Base-by-base conservation (phyloP, 2,329 filamentous ascomycete genomes). In the Keithomyces neogunnii region DNA sequence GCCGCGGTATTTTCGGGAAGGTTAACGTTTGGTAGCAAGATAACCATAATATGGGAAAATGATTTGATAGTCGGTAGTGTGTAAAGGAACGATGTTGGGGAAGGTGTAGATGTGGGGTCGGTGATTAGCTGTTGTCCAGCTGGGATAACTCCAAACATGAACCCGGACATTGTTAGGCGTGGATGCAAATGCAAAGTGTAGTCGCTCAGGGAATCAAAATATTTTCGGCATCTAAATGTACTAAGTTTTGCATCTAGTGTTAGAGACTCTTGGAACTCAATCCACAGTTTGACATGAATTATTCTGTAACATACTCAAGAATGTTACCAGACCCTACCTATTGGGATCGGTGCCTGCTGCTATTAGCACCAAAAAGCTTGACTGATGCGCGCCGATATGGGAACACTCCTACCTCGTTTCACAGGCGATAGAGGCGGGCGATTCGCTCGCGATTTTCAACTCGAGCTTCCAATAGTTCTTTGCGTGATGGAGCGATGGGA, bases 41-140 rank as follows among this genome's bases (percentile, higher is more conserved):
- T 95, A 52, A 97, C 84, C 61, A 90, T 86, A 51, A 97, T 80
- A 66, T 97, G 90, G 13, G 86, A 83, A 66, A 93, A 89, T 48
- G 81, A 60, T 43, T 73, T 73, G 51, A 59, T 54, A n/a, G 69
- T 58, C 10, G 71, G 67, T 2, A 81, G 69, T 47, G 70, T 68
- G 67, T 78, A 85, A 51, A 82, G 71, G 58, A 81, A 75, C n/a
- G 75, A 78, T 2, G 75, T 77, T 47, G 71, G 70, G 1, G 76
- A 73, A 1, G 76, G 80, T 2, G 71, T 66, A n/a, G 75, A 74
- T 32, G 76, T 71, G 1, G 82, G 80, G 1, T 67, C 63, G 2
- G 75, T 79, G 52, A 84, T 71, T 48, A 82, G 71, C 2, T 79
- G 75, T 54, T 77, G 77, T 52, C 81, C 80, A 29, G 81, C 76